phyloP scores from a whole-genome alignment of 352 stramenopile genomes.

The Phytopythium vexans region DNA sequence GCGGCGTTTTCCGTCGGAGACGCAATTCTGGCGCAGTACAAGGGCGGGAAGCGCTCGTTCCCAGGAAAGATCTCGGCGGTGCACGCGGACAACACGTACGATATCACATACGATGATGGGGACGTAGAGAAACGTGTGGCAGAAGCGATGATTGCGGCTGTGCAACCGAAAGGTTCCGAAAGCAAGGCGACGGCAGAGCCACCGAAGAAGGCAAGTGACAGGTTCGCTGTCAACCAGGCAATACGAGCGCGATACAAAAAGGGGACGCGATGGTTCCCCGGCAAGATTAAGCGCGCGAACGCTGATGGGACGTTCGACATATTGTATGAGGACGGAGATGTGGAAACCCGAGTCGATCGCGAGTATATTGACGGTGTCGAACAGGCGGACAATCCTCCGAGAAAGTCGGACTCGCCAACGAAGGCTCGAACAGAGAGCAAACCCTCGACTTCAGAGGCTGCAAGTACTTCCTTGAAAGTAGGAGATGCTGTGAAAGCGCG shows the following conservation, averaged over 20 bases:
- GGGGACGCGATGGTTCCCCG: slow-evolving; percentile 37
- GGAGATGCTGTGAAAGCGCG: slow-evolving; percentile 25
- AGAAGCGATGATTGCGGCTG: slow-evolving; percentile 17
- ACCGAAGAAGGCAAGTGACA: not conserved
- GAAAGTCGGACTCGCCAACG: slow-evolving; percentile 7
- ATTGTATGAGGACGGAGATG: slow-evolving; percentile 62
- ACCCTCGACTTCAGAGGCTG: not conserved
- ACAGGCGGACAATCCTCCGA: slow-evolving; percentile 3
- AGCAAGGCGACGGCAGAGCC: slow-evolving; percentile 1
- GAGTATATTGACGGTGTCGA: slow-evolving; percentile 19
- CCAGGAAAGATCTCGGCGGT: slow-evolving; percentile 35
- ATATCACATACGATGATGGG: slow-evolving; percentile 67
- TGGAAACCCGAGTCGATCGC: slow-evolving; percentile 33
- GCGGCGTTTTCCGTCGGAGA: slow-evolving; percentile 23
- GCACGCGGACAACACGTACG: slow-evolving; percentile 59
- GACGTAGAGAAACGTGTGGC: slow-evolving; percentile 32
- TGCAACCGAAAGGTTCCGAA: slow-evolving; percentile 1
- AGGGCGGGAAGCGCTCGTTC: slow-evolving; percentile 33
- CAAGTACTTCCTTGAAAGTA: slow-evolving; percentile 1
- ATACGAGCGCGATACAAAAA: slow-evolving; percentile 51
- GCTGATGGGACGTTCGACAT: slow-evolving; percentile 63
- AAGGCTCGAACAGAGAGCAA: slow-evolving; percentile 3
- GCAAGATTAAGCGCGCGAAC: slow-evolving; percentile 45
- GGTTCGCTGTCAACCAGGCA: slow-evolving; percentile 22
- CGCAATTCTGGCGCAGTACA: slow-evolving; percentile 37